Conservation (phyloP, 345 rosid species). For the Litchi chinensis region DNA sequence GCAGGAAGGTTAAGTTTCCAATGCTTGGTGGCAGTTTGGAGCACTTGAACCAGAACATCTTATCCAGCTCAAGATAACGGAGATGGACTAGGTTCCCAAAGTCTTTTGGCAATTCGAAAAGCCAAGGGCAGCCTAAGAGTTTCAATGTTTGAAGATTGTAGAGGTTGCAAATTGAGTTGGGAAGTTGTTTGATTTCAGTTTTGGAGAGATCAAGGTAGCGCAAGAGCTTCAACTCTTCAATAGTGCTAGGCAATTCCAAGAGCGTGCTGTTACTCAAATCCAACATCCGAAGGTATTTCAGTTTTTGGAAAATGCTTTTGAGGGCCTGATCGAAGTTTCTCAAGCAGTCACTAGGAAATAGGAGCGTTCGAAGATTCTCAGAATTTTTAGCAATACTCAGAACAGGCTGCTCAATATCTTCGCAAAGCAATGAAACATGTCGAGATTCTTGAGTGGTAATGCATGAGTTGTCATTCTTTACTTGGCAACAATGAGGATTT, state of each 20-base stretch:
- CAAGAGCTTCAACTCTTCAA: conserved; percentile 32
- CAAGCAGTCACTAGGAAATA: no score
- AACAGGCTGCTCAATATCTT: neutral
- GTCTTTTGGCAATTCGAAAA: conserved; percentile 32
- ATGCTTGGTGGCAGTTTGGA: conserved; percentile 28
- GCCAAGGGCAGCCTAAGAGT: conserved; percentile 33
- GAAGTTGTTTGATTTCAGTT: conserved; percentile 35
- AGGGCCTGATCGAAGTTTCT: conserved; percentile 10
- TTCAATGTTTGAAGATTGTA: conserved; percentile 35
- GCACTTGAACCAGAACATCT: conserved; percentile 41
- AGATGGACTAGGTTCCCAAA: conserved; percentile 31
- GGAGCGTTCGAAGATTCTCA: no score
- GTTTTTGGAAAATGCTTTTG: conserved; percentile 17
- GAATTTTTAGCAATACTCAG: neutral
- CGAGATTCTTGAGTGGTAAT: no score
- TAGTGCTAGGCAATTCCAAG: conserved; percentile 24
- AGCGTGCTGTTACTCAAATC: conserved; percentile 38
- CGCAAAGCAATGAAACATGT: no score
- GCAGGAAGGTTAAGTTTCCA: conserved; percentile 30
- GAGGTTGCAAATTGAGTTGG: conserved; percentile 36
- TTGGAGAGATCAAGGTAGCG: conserved; percentile 36
- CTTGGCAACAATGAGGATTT: conserved; percentile 15
- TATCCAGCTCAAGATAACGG: conserved; percentile 38
- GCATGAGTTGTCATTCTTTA: neutral
- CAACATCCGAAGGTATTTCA: conserved; percentile 29